Evolutionary conservation across 352 stramenopile species (phyloP).

Genomic region (Globisporangium barbulae): DNA sequence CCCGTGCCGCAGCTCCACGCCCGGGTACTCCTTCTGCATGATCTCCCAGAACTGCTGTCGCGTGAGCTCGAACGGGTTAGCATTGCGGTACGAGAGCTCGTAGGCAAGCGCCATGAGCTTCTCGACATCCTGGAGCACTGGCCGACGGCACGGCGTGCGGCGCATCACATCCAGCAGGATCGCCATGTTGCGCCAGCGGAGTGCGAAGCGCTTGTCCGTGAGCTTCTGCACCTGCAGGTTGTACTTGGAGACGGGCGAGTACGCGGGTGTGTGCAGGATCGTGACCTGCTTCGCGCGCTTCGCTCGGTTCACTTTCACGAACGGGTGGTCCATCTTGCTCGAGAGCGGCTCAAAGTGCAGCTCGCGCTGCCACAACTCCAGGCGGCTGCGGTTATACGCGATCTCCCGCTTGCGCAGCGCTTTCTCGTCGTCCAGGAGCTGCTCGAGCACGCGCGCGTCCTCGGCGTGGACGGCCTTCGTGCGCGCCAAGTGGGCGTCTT

Average conservation of each 20-base stretch:
- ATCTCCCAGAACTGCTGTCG: slow-evolving; percentile 50
- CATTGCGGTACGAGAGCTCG: slow-evolving; percentile 47
- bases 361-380: slow-evolving; percentile 34
- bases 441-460: slow-evolving; percentile 26
- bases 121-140: slow-evolving; percentile 65
- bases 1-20: slow-evolving; percentile 33
- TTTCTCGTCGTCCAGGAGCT: slow-evolving; percentile 33
- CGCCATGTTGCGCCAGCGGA: slow-evolving; percentile 48
- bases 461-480: slow-evolving; percentile 29
- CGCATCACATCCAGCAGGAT: slow-evolving; percentile 52
- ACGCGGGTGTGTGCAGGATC: slow-evolving; percentile 48
- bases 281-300: slow-evolving; percentile 35
- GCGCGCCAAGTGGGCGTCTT: slow-evolving; percentile 24
- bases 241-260: slow-evolving; percentile 37
- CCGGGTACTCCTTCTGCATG: slow-evolving; percentile 45
- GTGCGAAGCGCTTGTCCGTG: slow-evolving; percentile 28
- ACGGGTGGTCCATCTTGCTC: slow-evolving; percentile 41
- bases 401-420: slow-evolving; percentile 23
- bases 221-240: slow-evolving; percentile 33
- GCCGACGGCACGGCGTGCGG: slow-evolving; percentile 47
- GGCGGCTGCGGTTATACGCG: slow-evolving; percentile 31
- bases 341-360: slow-evolving; percentile 47
- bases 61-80: slow-evolving; percentile 26
- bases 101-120: slow-evolving; percentile 50
- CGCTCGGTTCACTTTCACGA: slow-evolving; percentile 30